Percentiles rank a stretch among this genome's conserved stretches.
phyloP scores from a whole-genome alignment of 1,284 basidiomycete genomes.

The Agaricales sp. region DNA sequence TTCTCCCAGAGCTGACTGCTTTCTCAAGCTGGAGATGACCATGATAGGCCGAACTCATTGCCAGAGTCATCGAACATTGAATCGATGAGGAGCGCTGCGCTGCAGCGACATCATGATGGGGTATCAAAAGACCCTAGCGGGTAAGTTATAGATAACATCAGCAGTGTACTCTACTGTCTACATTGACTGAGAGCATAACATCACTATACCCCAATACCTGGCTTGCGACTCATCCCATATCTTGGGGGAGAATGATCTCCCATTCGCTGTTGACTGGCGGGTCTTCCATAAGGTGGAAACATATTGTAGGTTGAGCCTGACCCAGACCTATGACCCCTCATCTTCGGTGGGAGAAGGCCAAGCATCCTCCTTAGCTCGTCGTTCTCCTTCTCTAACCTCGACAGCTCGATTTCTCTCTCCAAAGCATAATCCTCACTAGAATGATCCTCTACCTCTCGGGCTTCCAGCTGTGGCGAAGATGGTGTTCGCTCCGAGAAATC shows the following conservation, averaged over 20 bases:
- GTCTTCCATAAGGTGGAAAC: not conserved
- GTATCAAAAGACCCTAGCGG: not conserved
- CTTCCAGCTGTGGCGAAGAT: not conserved
- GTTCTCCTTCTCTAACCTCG: constrained; percentile 80
- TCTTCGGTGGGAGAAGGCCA: constrained; percentile 26
- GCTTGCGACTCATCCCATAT: not conserved
- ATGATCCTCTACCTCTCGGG: constrained; percentile 21
- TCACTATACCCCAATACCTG: too few relatives aligned
- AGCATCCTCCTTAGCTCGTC: constrained; percentile 65
- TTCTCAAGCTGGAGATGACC: too few relatives aligned
- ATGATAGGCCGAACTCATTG: too few relatives aligned
- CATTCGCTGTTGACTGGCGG: not conserved
- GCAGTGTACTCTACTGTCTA: too few relatives aligned
- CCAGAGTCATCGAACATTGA: not conserved
- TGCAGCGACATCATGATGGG: too few relatives aligned
- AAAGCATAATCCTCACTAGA: constrained; percentile 60
- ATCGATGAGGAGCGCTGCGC: not conserved
- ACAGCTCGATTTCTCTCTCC: constrained; percentile 81
- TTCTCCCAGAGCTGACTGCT: too few relatives aligned
- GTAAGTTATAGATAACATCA: too few relatives aligned
- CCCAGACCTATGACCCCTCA: not conserved
- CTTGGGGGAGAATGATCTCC: not conserved
- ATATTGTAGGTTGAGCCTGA: not conserved
- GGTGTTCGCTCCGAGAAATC: too few relatives aligned
- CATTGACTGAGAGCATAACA: too few relatives aligned